A percentile compares a stretch with the other conserved stretches of the same genome.
Conservation (phyloP, 23 red algal species). For the Agarophyton chilense region DNA sequence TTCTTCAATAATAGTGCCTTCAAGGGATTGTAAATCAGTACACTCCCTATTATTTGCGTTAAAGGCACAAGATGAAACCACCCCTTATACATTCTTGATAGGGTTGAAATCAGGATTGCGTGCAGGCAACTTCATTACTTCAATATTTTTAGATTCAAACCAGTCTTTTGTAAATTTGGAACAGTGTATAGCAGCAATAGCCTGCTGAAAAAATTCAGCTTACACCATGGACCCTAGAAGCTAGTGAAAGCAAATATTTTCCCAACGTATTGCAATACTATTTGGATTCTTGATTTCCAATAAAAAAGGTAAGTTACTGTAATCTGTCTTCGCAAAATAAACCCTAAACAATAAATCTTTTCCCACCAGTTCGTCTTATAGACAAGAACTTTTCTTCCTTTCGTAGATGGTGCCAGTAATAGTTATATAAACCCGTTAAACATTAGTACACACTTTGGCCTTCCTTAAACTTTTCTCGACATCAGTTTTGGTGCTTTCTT, state of each 20-base stretch:
- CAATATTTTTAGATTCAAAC: not conserved
- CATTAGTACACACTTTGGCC: too few species aligned
- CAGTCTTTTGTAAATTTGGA: not conserved
- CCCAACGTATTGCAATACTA: not conserved
- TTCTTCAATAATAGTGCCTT: too few species aligned
- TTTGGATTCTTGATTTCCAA: not conserved
- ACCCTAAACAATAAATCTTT: not conserved
- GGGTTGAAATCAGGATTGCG: too few species aligned
- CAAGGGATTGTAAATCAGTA: too few species aligned
- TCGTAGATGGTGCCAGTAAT: conserved; percentile 10
- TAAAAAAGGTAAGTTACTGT: not conserved
- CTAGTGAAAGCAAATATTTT: not conserved
- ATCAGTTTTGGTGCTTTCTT: too few species aligned
- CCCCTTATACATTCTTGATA: too few species aligned
- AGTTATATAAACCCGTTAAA: too few species aligned
- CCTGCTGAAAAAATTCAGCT: not conserved
- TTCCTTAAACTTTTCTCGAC: too few species aligned
- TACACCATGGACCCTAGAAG: not conserved
- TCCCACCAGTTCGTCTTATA: not conserved
- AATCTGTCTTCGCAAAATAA: not conserved
- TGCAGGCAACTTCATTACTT: too few species aligned
- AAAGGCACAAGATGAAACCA: too few species aligned
- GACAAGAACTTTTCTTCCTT: not conserved
- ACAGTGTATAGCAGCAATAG: not conserved
- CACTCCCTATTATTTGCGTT: too few species aligned